Percentiles rank a stretch among this genome's conserved stretches.
Conservation (phyloP, 768 basidiomycete species). For the Astraeus odoratus region DNA sequence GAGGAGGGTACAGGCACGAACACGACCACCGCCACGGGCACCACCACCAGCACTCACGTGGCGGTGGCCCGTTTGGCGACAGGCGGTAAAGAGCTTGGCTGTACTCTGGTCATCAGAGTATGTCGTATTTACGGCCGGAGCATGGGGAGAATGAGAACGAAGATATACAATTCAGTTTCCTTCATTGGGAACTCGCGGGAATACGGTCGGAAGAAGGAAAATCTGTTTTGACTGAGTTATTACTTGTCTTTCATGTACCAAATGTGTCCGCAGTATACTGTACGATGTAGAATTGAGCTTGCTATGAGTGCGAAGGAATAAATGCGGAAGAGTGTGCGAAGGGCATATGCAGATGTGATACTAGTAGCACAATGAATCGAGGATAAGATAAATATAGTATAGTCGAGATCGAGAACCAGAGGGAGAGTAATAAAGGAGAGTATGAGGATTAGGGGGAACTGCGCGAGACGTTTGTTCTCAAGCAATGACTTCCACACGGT, state of each 20-base stretch:
- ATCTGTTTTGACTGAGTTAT: background rate
- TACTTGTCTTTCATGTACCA: conserved; percentile 1
- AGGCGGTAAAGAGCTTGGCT: background rate
- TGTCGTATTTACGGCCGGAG: background rate
- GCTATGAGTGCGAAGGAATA: background rate
- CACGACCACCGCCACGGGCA: background rate
- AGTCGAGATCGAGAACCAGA: conserved; percentile 1
- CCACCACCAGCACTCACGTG: background rate
- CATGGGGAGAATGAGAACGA: background rate
- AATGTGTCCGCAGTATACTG: background rate
- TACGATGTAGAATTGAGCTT: background rate
- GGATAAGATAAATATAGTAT: background rate
- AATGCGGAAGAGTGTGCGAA: background rate
- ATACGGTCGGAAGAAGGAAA: background rate
- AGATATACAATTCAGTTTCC: background rate
- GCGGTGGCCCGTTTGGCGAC: background rate
- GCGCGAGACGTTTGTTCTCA: conserved; percentile 7
- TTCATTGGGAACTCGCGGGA: too few relatives aligned
- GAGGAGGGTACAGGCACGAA: background rate
- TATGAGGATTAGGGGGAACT: background rate
- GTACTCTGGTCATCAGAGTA: background rate
- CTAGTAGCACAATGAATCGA: background rate
- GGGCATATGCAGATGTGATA: conserved; percentile 2
- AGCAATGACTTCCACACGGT: conserved; percentile 28
- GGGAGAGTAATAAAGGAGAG: conserved; percentile 1